Base-by-base conservation (phyloP, 805 yeast genomes). In the Metschnikowia gruessii region DNA sequence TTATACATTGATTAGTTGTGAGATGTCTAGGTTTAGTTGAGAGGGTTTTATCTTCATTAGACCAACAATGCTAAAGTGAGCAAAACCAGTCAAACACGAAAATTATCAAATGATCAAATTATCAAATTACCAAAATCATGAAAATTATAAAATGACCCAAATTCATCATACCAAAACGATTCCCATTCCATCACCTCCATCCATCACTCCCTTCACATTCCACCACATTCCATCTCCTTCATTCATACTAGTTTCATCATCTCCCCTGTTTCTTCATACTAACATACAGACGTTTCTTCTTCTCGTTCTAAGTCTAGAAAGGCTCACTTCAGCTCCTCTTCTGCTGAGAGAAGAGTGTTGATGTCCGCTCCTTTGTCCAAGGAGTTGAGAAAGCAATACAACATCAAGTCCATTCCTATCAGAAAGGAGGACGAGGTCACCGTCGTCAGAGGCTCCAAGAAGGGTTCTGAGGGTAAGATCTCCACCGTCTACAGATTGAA, bases 231-330 rank as follows among this genome's bases (percentile, higher is more conserved):
- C n/a, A n/a, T n/a, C n/a, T n/a, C n/a, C n/a, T n/a, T n/a, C n/a
- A n/a, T n/a, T n/a, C 17, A 30, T n/a, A 10, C 33, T 30, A 6
- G 5, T 26, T 26, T 11, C 16, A 6, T 30, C 16, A 33, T 33
- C 22, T 6, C 10, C 7, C 36, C 31, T 17, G 12, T 18, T 28
- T n/a, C n/a, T n/a, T n/a, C n/a, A 41, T 65, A 69, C 73, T 68
- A 69, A 69, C 73, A 55, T 33, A 19, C 61, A 87, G 97, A 94
- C 96, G 98, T 94, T 77, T 90, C 99, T 69, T 85, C 95, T 75
- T 91, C 97, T 74, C 94, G 99, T 83, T 87, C 95, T 77, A 94
- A 94, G 86, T 82, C 97, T 76, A 91, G 99, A 87, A 94, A 94
- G 88, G 98, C 98, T 77, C 87, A 94, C 86, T 94, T 94, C 92